Evolutionary conservation across 2,329 filamentous ascomycete species (phyloP), one percentile per base, ranked within the genome.

Genomic region (Fusarium redolens): DNA sequence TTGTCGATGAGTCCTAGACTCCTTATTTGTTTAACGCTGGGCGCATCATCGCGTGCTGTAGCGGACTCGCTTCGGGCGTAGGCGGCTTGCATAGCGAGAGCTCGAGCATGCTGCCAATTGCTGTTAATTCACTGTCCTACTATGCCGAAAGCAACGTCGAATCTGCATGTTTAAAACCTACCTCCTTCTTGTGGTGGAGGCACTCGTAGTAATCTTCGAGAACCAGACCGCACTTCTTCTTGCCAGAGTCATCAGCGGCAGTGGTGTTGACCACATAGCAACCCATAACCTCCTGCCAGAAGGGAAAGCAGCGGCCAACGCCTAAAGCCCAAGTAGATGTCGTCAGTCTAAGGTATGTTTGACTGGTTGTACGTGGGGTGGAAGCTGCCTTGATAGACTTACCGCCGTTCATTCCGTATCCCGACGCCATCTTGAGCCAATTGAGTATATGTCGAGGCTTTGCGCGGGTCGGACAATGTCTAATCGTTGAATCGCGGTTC

Each of bases 131-230:
- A 15, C 45, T 33, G 22, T 33, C 20, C 30, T 30, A 33, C 20
- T 30, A 37, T 38, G 45, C 60, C 47, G 48, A 47, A 18, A 30
- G 17, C 31, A n/a, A 47, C 30, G 43, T 50, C 28, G 37, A 61
- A 51, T 61, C 18, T 54, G 33, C 50, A n/a, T 61, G 30, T 25
- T 61, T 61, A 25, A 52, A 52, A 83, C 90, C 65, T 80, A 98
- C 96, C 94, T 99, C 96, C 87, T 99, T 99, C 88, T 93, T 95
- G 88, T 99, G 96, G 83, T 99, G 96, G 81, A 99, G 86, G 84
- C 97, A 99, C 86, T 99, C 96, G 83, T 98, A 97, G 87, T 99
- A 99, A 82, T 99, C 96, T 83, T 99, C 96, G 75, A 98, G 87
- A 8, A 91, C 89, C 20, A 93, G 92, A 22, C 88, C 86, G 83